Evolutionary conservation across 2,329 filamentous ascomycete species (phyloP).

Genomic region (Albifimbria verrucaria): DNA sequence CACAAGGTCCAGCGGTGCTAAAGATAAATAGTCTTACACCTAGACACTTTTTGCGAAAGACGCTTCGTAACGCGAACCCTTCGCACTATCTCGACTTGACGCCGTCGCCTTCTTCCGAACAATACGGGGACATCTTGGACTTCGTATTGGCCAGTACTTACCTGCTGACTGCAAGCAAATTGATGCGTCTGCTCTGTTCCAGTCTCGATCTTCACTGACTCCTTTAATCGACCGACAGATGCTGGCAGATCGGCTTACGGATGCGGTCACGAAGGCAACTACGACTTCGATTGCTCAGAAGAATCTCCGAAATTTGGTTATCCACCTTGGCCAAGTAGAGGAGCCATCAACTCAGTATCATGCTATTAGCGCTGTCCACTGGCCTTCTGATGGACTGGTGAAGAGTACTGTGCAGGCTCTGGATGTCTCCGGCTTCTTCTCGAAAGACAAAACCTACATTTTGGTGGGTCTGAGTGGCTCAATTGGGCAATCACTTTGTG

Average conservation of each 20-base stretch:
- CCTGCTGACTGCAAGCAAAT: background rate
- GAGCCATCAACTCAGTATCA: background rate
- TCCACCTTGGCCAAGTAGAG: background rate
- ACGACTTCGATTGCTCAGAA: background rate
- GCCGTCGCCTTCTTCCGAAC: background rate
- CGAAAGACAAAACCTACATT: constrained; percentile 25
- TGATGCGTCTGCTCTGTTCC: background rate
- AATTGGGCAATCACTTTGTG: constrained; percentile 32
- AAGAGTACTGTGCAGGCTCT: background rate
- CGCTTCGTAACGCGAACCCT: constrained; percentile 1
- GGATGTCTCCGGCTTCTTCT: constrained; percentile 13
- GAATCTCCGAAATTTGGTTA: background rate
- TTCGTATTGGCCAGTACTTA: background rate
- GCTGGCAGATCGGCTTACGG: background rate
- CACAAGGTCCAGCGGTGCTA: background rate
- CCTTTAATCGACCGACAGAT: no score
- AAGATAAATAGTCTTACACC: constrained; percentile 3
- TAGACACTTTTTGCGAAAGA: constrained; percentile 1
- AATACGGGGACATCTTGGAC: background rate
- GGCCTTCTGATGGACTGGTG: background rate
- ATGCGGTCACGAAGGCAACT: background rate
- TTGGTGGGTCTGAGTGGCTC: constrained; percentile 28
- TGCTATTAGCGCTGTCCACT: background rate
- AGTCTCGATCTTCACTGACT: background rate
- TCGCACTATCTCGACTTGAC: constrained; percentile 6